These are phyloP conservation scores for Macrolepiota dolichaula DNA, from an alignment of 768 basidiomycete species.

Conservation along the genomic window DNA sequence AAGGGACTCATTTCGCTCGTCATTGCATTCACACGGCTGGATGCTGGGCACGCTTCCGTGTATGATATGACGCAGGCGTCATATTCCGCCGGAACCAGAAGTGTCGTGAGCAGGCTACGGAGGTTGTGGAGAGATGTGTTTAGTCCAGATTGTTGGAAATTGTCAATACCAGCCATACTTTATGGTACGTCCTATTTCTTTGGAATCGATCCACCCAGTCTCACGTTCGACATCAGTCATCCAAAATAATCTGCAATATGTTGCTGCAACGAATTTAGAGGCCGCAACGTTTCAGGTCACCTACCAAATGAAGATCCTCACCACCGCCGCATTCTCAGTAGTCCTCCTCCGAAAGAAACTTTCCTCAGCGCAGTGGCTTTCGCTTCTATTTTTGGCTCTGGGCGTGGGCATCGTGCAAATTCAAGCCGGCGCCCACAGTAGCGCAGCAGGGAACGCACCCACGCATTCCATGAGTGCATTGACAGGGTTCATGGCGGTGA, in stretches of 20 bases:
- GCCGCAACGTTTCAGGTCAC: slow-evolving; percentile 97
- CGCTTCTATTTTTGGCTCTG: slow-evolving; percentile 79
- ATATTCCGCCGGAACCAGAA: slow-evolving; percentile 18
- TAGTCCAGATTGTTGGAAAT: slow-evolving; percentile 93
- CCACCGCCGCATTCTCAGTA: slow-evolving; percentile 88
- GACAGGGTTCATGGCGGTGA: slow-evolving; percentile 88
- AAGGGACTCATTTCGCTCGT: slow-evolving; percentile 86
- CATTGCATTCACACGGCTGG: slow-evolving; percentile 74
- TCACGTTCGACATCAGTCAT: slow-evolving; percentile 42
- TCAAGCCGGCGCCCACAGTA: slow-evolving; percentile 40
- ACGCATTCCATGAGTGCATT: slow-evolving; percentile 70
- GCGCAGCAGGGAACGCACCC: slow-evolving; percentile 15
- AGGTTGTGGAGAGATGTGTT: slow-evolving; percentile 69
- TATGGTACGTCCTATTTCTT: slow-evolving; percentile 47
- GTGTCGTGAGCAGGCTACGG: slow-evolving; percentile 26
- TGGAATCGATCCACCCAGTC: not conserved
- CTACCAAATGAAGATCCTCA: slow-evolving; percentile 97
- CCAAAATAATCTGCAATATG: slow-evolving; percentile 94
- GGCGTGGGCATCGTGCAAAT: slow-evolving; percentile 91
- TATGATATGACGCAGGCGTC: slow-evolving; percentile 28
- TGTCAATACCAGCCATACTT: slow-evolving; percentile 94
- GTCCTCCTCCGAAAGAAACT: slow-evolving; percentile 76
- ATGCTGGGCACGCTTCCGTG: slow-evolving; percentile 24
- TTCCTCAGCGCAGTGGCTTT: slow-evolving; percentile 74
- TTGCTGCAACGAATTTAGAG: slow-evolving; percentile 89